Evolutionary conservation across 768 basidiomycete species (phyloP), one percentile per base, ranked within the genome.

Genomic region (Kwoniella pini): DNA sequence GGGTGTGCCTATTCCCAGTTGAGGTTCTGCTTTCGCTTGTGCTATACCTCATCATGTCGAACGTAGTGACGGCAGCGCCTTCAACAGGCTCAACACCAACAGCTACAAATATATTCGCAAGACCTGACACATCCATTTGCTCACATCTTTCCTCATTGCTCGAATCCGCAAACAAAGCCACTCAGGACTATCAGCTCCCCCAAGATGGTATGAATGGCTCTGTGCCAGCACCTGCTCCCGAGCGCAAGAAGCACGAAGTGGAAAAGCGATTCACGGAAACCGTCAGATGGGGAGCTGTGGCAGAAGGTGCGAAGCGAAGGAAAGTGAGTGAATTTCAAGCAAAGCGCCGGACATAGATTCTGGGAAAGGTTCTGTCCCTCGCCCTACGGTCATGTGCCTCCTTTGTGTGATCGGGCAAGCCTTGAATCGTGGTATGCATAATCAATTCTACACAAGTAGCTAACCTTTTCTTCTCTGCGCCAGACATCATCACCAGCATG

Each of bases 401-500:
- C n/a, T n/a, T n/a, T n/a, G n/a, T n/a, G n/a, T n/a, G n/a, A n/a
- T n/a, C n/a, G n/a, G n/a, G n/a, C n/a, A n/a, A n/a, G n/a, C n/a
- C n/a, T n/a, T n/a, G n/a, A n/a, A n/a, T n/a, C n/a, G n/a, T n/a
- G n/a, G n/a, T n/a, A n/a, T n/a, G n/a, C n/a, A n/a, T n/a, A n/a
- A n/a, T n/a, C n/a, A n/a, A n/a, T n/a, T n/a, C n/a, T n/a, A n/a
- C n/a, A 31, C 50, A n/a, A 52, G 33, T 28, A 9, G 33, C n/a
- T 36, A n/a, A 9, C 24, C 2, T 11, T 5, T n/a, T 21, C 9
- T 10, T 27, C 33, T 17, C 11, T n/a, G 11, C 27, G 6, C 9
- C 56, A 68, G 67, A 63, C 59, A 5, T 49, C 67, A 0, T 49
- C 73, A 13, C 64, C 73, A 36, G 33, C 31, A 28, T 75, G 74